A percentile compares a stretch with the other conserved stretches of the same genome.
phyloP scores from a whole-genome alignment of 495 filamentous ascomycete species.

The Lepraria neglecta region DNA sequence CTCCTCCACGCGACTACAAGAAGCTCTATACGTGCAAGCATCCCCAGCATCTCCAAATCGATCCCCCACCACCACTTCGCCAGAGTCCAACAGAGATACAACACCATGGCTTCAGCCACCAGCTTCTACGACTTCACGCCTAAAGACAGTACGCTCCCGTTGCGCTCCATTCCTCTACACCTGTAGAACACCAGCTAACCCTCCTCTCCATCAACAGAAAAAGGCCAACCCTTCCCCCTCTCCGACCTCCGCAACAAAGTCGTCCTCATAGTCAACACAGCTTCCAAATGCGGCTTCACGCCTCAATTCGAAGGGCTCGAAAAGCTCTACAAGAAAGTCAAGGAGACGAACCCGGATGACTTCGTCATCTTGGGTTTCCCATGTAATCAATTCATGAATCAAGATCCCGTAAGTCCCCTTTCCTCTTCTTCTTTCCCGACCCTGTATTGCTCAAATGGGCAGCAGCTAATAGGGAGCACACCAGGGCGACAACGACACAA shows the following conservation, averaged over 20 bases:
- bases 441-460: no score
- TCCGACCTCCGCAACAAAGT: conserved; percentile 74
- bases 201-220: conserved; percentile 49
- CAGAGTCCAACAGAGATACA: background rate
- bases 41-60: background rate
- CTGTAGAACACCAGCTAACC: conserved; percentile 22
- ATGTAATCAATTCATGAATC: conserved; percentile 92
- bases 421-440: background rate
- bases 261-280: conserved; percentile 95
- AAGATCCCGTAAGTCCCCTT: conserved; percentile 56
- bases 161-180: background rate
- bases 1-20: background rate
- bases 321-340: conserved; percentile 76
- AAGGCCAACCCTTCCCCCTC: conserved; percentile 64
- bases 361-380: conserved; percentile 92
- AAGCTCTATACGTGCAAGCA: background rate
- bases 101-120: conserved; percentile 79
- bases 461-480: conserved; percentile 25
- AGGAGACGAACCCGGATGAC: conserved; percentile 58
- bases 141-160: conserved; percentile 56
- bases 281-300: conserved; percentile 97
- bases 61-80: background rate
- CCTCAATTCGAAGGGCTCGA: conserved; percentile 92
- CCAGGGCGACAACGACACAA: conserved; percentile 69
- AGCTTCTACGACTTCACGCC: conserved; percentile 89